Evolutionary conservation across 306 rosid genomes (phyloP).

Genomic region (Arachis stenosperma): DNA sequence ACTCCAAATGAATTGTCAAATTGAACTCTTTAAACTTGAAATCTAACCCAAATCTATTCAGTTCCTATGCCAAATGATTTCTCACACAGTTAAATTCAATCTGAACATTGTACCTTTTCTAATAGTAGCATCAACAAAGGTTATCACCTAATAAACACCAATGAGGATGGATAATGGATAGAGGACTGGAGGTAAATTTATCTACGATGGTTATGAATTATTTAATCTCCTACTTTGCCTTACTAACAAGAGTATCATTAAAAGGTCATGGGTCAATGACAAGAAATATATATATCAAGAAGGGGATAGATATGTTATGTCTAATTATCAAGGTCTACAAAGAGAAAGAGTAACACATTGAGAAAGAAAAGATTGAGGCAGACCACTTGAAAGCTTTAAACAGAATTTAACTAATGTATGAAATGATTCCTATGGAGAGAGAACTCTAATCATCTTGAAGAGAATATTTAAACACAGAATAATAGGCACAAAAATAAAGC

Average conservation of each 20-base stretch:
- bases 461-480: slow-evolving; percentile 8
- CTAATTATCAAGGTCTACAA: slow-evolving; percentile 27
- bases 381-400: slow-evolving; percentile 21
- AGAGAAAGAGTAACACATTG: background rate
- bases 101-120: background rate
- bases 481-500: slow-evolving; percentile 30
- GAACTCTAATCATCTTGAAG: slow-evolving; percentile 23
- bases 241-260: background rate
- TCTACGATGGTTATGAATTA: background rate
- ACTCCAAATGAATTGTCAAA: too few species aligned
- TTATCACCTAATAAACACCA: too few species aligned
- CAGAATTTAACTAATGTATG: slow-evolving; percentile 12
- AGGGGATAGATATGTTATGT: slow-evolving; percentile 12
- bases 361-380: slow-evolving; percentile 9
- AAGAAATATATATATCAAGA: slow-evolving; percentile 13
- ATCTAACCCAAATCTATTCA: too few species aligned
- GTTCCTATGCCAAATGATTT: too few species aligned
- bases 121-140: too few species aligned
- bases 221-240: slow-evolving; percentile 21
- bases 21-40: too few species aligned
- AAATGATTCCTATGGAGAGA: slow-evolving; percentile 8
- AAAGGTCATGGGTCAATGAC: slow-evolving; percentile 14
- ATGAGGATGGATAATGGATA: too few species aligned
- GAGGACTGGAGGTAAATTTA: background rate
- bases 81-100: background rate